Percentiles rank a stretch among this genome's conserved stretches.
Evolutionary conservation across 1,139 yeast species (phyloP).

Genomic region (Protomyces inundatus): DNA sequence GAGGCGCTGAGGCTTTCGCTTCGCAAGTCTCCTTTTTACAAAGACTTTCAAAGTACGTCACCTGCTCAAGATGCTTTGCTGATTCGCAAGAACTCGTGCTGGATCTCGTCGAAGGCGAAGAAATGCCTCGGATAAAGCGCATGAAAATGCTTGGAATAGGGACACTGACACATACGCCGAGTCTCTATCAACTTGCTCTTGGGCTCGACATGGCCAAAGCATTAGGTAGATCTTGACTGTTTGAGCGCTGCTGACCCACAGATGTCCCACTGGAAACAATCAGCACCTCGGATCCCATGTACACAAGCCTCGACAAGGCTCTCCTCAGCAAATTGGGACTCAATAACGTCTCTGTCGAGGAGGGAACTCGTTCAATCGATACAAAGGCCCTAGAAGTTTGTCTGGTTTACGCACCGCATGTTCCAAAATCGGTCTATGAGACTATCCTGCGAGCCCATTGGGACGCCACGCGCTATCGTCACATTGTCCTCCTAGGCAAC

Average conservation of each 20-base stretch:
- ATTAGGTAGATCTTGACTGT: background rate
- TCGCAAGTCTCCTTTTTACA: constrained; percentile 5
- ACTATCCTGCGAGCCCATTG: constrained; percentile 8
- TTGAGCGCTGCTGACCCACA: background rate
- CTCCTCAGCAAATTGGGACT: constrained; percentile 2
- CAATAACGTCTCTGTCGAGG: background rate
- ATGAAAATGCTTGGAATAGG: constrained; percentile 18
- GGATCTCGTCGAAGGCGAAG: background rate
- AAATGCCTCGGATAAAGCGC: background rate
- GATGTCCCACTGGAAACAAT: background rate
- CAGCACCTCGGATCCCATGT: constrained; percentile 22
- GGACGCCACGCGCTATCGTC: background rate
- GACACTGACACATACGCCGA: constrained; percentile 21
- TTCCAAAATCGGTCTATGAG: constrained; percentile 23
- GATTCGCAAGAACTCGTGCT: background rate
- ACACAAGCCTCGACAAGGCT: constrained; percentile 5
- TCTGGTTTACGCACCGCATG: constrained; percentile 14
- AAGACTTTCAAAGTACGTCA: background rate
- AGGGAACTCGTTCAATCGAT: background rate
- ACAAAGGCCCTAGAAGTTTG: background rate
- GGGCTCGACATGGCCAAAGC: constrained; percentile 1
- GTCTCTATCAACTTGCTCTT: constrained; percentile 14
- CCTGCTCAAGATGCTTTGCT: background rate
- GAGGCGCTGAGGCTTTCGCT: background rate
- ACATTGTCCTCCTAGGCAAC: constrained; percentile 10